Conservation (phyloP, 306 rosid genomes). For the Dryas alaskensis region DNA sequence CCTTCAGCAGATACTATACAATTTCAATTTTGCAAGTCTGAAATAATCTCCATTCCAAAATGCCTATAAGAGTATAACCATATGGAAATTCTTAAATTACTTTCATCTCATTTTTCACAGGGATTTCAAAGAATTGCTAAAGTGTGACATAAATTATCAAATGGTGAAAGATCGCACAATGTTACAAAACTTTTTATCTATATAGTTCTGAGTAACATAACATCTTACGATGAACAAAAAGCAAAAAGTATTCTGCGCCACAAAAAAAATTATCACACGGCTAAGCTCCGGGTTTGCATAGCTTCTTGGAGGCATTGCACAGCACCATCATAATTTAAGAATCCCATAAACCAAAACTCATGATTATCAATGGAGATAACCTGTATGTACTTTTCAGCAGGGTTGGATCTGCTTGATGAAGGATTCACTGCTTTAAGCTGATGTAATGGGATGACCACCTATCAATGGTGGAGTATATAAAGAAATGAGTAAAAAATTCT, state of each 20-base stretch:
- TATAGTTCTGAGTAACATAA: neutral
- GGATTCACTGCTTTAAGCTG: conserved; percentile 82
- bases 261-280: conserved; percentile 36
- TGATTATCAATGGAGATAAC: conserved; percentile 69
- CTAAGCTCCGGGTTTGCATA: conserved; percentile 37
- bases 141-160: neutral
- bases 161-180: neutral
- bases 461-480: conserved; percentile 2
- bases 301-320: conserved; percentile 54
- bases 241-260: conserved; percentile 2
- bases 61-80: neutral
- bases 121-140: neutral
- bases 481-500: neutral
- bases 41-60: neutral
- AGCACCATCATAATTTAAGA: conserved; percentile 69
- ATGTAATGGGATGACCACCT: conserved; percentile 81
- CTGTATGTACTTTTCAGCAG: conserved; percentile 78
- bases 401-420: conserved; percentile 61
- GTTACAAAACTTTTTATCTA: neutral
- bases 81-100: neutral
- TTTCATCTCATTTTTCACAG: neutral
- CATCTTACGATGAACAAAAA: neutral
- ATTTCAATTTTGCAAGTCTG: too few relatives aligned
- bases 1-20: too few relatives aligned
- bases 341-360: conserved; percentile 98